Conservation (phyloP, 805 yeast genomes). For the Barnettozyma salicaria region DNA sequence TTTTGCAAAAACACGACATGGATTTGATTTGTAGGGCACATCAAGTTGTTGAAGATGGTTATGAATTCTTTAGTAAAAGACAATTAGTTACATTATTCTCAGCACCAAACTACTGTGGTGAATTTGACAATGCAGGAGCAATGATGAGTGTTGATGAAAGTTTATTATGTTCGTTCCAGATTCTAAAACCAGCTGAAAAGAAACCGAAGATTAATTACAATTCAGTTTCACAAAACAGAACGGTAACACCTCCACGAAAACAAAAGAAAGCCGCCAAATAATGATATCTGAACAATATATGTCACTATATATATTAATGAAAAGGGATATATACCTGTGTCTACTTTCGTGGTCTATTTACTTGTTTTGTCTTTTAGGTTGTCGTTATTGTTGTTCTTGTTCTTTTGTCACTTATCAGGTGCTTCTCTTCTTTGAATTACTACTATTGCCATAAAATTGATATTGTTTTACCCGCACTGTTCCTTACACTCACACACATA, state of each 20-base stretch:
- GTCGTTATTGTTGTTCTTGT: neutral
- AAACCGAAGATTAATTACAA: conserved; percentile 59
- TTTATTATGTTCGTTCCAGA: conserved; percentile 91
- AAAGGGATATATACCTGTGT: neutral
- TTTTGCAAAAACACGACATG: conserved; percentile 95
- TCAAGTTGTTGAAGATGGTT: conserved; percentile 98
- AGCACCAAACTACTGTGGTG: conserved; percentile 99
- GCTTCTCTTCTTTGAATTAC: neutral
- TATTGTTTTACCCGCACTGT: no score
- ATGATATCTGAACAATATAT: conserved; percentile 4
- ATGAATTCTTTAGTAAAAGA: conserved; percentile 93
- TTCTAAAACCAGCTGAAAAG: conserved; percentile 96
- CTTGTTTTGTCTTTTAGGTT: conserved; percentile 1
- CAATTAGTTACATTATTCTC: conserved; percentile 92
- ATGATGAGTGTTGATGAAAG: conserved; percentile 99
- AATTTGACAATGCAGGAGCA: conserved; percentile 98
- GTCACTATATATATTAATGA: neutral
- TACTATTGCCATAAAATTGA: neutral
- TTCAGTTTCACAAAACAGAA: conserved; percentile 38
- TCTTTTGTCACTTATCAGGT: neutral
- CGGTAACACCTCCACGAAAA: conserved; percentile 55
- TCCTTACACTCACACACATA: no score
- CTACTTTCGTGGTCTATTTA: conserved; percentile 1
- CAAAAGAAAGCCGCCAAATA: conserved; percentile 46
- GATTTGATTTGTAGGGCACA: conserved; percentile 97